phyloP scores from a whole-genome alignment of 768 basidiomycete species.

The Dentipellis sp. region DNA sequence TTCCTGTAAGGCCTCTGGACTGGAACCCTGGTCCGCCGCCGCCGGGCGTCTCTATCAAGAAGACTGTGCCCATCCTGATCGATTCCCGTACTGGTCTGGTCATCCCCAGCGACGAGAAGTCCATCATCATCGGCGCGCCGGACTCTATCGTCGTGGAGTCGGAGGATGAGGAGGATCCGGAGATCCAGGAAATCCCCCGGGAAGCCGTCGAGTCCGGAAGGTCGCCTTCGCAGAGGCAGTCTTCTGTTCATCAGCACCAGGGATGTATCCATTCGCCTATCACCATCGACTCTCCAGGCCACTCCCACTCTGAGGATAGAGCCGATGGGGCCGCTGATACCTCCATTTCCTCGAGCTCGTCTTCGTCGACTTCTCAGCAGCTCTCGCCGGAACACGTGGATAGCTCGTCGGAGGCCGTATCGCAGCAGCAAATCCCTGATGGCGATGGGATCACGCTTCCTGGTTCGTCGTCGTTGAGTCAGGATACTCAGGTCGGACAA shows the following conservation, averaged over 20 bases:
- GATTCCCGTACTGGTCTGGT: too few relatives aligned
- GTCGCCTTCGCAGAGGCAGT: too few relatives aligned
- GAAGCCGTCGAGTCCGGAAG: neutral
- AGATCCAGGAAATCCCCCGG: neutral
- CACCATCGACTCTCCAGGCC: neutral
- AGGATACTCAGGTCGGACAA: neutral
- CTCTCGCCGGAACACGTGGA: neutral
- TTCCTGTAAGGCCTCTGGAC: neutral
- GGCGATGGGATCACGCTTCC: too few relatives aligned
- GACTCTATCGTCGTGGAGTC: neutral
- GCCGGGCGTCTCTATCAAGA: neutral
- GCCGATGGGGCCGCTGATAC: neutral
- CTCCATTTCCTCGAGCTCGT: neutral
- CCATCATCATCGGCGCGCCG: neutral
- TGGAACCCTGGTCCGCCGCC: neutral
- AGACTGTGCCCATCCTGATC: neutral
- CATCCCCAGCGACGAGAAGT: neutral
- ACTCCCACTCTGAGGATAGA: neutral
- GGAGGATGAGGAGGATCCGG: slow-evolving; percentile 3
- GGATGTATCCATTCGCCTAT: neutral
- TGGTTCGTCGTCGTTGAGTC: too few relatives aligned
- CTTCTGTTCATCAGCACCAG: neutral
- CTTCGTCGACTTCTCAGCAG: neutral
- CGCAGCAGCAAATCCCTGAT: neutral
- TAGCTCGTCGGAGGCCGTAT: neutral